Percentiles rank a stretch among this genome's conserved stretches.
Conservation (phyloP, 208 protist genomes). For the Lotmaria passim region DNA sequence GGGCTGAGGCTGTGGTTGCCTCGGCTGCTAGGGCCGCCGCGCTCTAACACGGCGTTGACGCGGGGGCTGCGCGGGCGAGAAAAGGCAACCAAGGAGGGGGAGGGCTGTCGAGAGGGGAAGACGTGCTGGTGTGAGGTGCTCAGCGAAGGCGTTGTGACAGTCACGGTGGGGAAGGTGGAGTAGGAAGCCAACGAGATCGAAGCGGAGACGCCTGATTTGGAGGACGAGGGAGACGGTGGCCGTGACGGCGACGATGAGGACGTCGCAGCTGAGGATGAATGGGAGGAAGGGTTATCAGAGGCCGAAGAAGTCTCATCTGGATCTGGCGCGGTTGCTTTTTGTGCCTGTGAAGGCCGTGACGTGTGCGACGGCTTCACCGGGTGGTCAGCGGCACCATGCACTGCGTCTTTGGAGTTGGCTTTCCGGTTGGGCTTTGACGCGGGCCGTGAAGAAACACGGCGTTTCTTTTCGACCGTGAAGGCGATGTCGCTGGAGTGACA, state of each 20-base stretch:
- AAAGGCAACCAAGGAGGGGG: not conserved
- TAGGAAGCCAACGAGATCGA: conserved; percentile 9
- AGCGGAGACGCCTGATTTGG: not conserved
- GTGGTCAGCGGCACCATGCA: not conserved
- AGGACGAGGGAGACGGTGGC: not conserved
- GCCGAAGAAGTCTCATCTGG: not conserved
- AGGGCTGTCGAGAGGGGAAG: conserved; percentile 2
- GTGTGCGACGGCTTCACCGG: not conserved
- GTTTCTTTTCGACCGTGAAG: not conserved
- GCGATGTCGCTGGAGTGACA: not conserved
- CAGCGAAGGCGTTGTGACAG: not conserved
- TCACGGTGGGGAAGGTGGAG: conserved; percentile 10
- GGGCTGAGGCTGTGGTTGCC: conserved; percentile 44
- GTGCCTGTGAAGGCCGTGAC: not conserved
- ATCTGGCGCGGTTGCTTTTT: conserved; percentile 2
- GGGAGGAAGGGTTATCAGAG: not conserved
- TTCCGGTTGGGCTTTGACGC: not conserved
- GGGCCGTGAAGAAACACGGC: not conserved
- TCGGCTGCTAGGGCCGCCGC: conserved; percentile 34
- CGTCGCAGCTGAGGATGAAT: not conserved
- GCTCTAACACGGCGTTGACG: conserved; percentile 18
- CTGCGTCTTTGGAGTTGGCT: not conserved
- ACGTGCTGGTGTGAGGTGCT: not conserved
- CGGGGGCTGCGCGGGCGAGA: not conserved
- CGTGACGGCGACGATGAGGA: not conserved